Base-by-base conservation (phyloP, 768 basidiomycete species). In the Phylloporus arenicola region DNA sequence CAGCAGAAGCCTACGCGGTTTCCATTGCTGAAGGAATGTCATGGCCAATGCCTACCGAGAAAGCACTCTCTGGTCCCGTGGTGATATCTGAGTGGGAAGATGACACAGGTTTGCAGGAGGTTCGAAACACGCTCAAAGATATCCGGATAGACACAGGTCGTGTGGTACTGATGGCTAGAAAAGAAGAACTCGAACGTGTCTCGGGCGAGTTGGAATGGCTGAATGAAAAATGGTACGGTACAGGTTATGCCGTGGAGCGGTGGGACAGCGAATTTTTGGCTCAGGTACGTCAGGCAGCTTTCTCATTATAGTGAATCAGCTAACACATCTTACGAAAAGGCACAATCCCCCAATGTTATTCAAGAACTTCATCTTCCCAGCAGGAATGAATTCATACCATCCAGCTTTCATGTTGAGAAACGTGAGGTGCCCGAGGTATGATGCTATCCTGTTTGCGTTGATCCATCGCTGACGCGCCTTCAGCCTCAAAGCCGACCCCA, bases 221-320 rank as follows among this genome's bases (percentile, higher is more conserved):
- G 56, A 81, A 77, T 39, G 96, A 98, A 69, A 84, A 86, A 38
- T 92, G 92, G 82, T 99, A 99, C 67, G 91, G 87, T 5, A 97
- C 96, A 2, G 77, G 81, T 54, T 97, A 94, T 67, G 73, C 74
- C 31, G 81, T 94, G n/a, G 79, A 88, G 57, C 75, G 72, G 45
- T 80, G 88, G 64, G 80, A 84, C 45, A 69, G 76, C 27, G 73
- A 78, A 22, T 84, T 94, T 59, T 54, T 88, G 33, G 65, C 72
- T 59, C 65, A 78, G 75, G 81, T 80, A 51, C 47, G 66, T 47
- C 20, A 35, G 13, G 24, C 31, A 25, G 14, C 11, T 31, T 49
- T 43, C 20, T 29, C 16, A 20, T 19, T 16, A 38, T 11, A 7
- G 13, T 8, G 10, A 19, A 0, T 25, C 17, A 43, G 16, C 41